Evolutionary conservation across 2,329 filamentous ascomycete species (phyloP).

Genomic region (Juglanconis juglandina): DNA sequence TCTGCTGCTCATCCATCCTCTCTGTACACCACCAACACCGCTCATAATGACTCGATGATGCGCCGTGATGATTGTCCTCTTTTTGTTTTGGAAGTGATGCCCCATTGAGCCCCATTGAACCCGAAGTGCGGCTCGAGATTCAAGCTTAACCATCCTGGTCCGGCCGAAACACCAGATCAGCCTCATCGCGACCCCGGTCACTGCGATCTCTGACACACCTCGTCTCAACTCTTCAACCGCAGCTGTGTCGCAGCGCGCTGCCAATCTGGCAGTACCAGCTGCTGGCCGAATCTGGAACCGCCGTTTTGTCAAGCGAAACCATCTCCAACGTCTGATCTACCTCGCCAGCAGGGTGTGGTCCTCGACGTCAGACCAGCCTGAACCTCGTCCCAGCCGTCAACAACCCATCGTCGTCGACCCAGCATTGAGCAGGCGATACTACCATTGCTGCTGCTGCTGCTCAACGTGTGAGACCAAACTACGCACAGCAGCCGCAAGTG

Average conservation of each 20-base stretch:
- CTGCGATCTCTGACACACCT: constrained; percentile 42
- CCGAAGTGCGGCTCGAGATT: constrained; percentile 5
- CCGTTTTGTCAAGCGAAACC: constrained; percentile 40
- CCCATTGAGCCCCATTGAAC: neutral
- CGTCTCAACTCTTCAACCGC: constrained; percentile 39
- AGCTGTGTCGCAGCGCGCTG: constrained; percentile 25
- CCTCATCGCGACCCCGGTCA: constrained; percentile 32
- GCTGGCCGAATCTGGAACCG: constrained; percentile 35
- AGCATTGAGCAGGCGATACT: constrained; percentile 14
- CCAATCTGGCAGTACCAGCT: constrained; percentile 27
- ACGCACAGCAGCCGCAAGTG: constrained; percentile 26
- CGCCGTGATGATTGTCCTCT: neutral
- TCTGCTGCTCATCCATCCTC: neutral
- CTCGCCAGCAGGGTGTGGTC: constrained; percentile 12
- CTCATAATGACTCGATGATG: neutral
- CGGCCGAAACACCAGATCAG: constrained; percentile 35
- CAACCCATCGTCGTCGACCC: constrained; percentile 10
- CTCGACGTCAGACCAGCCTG: constrained; percentile 6
- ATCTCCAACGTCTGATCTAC: constrained; percentile 44
- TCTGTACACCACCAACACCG: neutral
- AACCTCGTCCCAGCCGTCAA: constrained; percentile 7
- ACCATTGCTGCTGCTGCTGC: neutral
- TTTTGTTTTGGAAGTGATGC: constrained; percentile 2
- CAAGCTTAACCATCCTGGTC: constrained; percentile 27
- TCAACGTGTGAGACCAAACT: constrained; percentile 9